Evolutionary conservation across 768 basidiomycete species (phyloP).

Genomic region (Macrocybe gigantea): DNA sequence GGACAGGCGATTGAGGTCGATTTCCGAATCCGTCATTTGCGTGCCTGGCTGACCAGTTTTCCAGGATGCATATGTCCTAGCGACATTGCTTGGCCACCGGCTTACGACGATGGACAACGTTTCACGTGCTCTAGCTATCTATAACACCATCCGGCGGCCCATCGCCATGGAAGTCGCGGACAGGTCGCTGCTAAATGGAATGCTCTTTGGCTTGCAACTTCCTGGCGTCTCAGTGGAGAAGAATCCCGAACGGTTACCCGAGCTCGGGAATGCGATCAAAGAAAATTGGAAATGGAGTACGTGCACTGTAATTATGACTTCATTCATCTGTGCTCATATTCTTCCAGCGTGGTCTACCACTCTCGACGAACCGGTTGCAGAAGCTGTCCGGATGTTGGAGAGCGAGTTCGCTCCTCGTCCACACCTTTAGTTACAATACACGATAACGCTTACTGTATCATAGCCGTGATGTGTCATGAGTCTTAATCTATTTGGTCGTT

Average conservation of each 20-base stretch:
- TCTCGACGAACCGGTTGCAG: neutral
- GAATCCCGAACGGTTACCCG: constrained; percentile 12
- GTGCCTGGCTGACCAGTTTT: neutral
- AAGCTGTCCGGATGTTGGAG: neutral
- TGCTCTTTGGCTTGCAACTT: constrained; percentile 19
- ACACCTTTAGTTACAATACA: no score
- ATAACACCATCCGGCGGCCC: constrained; percentile 32
- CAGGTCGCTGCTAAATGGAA: constrained; percentile 21
- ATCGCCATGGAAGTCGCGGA: constrained; percentile 23
- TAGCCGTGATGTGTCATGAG: no score
- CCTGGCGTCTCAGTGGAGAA: constrained; percentile 13
- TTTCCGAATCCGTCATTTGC: neutral
- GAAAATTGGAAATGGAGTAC: constrained; percentile 23
- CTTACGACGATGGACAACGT: constrained; percentile 16
- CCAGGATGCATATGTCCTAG: constrained; percentile 11
- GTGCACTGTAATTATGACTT: neutral
- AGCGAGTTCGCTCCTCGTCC: neutral
- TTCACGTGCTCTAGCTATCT: constrained; percentile 24
- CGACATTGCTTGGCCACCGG: constrained; percentile 11
- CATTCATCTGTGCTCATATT: neutral
- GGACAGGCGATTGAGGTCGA: constrained; percentile 43
- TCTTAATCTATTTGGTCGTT: no score
- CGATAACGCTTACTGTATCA: no score
- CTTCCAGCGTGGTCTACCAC: constrained; percentile 10
- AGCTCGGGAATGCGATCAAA: constrained; percentile 21